Evolutionary conservation across 2,329 filamentous ascomycete species (phyloP), one percentile per base, ranked within the genome.

Genomic region (Bipolaris sorokiniana): DNA sequence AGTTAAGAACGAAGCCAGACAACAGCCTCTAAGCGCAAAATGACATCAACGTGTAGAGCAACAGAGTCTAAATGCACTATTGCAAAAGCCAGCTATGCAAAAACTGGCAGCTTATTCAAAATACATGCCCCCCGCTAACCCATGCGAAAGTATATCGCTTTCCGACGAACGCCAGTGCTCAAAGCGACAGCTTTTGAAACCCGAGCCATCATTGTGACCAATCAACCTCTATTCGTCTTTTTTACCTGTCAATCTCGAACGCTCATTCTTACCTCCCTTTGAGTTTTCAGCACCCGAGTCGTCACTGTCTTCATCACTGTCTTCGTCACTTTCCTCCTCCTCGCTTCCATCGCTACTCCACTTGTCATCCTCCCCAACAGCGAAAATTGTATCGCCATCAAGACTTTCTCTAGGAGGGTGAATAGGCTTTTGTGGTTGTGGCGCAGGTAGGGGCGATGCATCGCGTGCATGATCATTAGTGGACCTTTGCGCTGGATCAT

Each of bases 351-450:
- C 90, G 54, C 91, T 89, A 54, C 89, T 92, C 82, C 92, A 94
- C 72, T 89, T 91, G 71, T 95, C 92, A 68, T 96, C 93, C 52
- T 87, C 86, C 10, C 92, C 94, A 10, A 98, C 91, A 1, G 94
- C 94, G 70, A 98, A 98, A 61, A 98, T 96, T 0, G 93, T 97
- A 79, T 98, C 95, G 10, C 92, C 92, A 61, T 98, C 93, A 33
- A 90, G 79, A 48, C 86, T 88, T 59, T 88, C 81, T 67, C 85
- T 76, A 56, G 84, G 81, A 45, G 83, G 79, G 22, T 79, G 66
- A 63, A 70, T 77, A 55, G 71, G 83, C 74, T 78, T 83, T 58
- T 79, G 80, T 23, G 79, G 76, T 56, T 78, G 78, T 13, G 81
- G 81, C 28, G 84, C 84, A 46, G 84, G 84, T 3, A 87, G 78